Base-by-base conservation (phyloP, 768 basidiomycete genomes). In the Leucogyrophana mollusca region DNA sequence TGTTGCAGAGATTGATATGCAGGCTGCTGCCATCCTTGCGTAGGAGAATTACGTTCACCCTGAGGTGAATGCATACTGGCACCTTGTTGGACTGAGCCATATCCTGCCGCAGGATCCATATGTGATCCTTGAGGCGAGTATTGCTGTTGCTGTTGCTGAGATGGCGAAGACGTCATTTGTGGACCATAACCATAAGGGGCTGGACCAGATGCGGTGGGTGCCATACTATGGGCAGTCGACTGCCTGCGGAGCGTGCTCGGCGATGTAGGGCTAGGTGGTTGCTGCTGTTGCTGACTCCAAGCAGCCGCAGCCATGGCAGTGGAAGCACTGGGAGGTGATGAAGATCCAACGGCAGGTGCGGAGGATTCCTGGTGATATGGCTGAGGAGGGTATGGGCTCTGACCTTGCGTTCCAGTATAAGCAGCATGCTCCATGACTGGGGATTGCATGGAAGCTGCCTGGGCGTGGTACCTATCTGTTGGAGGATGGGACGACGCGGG, bases 1-100 rank as follows among this genome's bases (percentile, higher is more conserved):
- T 63, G 53, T 40, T 65, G 60, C 27, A 67, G 33, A 10, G 39
- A 37, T 9, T 37, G 35, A 16, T 37, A 37, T 21, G n/a, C 7
- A 16, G 35, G 20, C 35, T 30, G 27, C 27, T 37, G 35, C 35
- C 35, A 37, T 9, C 8, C 7, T 16, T 37, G 35, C 9, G 35
- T 6, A n/a, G 35, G 35, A 37, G 35, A 16, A 6, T 16, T 7
- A 44, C 39, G 23, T 44, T 33, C 40, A n/a, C 20, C 1, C 17
- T 46, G 41, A 40, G 16, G 34, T 16, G 35, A 16, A 37, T 37
- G 20, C 20, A 37, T 21, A 37, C 16, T 37, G 20, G n/a, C 8
- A 21, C n/a, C n/a, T 16, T 7, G 7, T 16, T 37, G 35, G 8
- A 16, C 20, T 37, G 35, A n/a, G 32, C 9, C 35, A 37, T 37